Evolutionary conservation across 2,329 filamentous ascomycete species (phyloP), one percentile per base, ranked within the genome.

Genomic region (Trichoderma lentiforme): DNA sequence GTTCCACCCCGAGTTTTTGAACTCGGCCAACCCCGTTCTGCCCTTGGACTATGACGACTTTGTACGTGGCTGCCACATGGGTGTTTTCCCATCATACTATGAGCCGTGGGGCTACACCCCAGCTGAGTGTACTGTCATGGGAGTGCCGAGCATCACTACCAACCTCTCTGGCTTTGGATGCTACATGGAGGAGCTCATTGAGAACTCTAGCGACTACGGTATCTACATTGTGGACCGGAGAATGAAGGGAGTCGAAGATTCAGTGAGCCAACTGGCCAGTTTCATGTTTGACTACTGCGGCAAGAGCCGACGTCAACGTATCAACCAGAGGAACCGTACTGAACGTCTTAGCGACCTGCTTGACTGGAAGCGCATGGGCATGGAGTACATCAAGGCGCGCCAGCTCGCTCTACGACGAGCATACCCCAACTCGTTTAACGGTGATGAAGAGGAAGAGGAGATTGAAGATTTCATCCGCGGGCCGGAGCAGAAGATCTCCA

Each of bases 51-150:
- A 99, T 78, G 96, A 99, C 79, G 96, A 99, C 81, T 99, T 99
- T 80, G 96, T 99, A 58, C 93, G 96, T 70, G 96, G 96, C 75
- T 98, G 95, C 53, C 95, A 99, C 82, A 85, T 99, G 79, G 96
- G 96, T 78, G 90, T 99, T 71, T 99, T 99, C 84, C 88, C 95
- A 28, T 98, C 96, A 3, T 98, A 98, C 88, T 99, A 99, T 82
- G 96, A 99, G 84, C 96, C 96, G 9, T 99, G 96, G 96, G 96
- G 96, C 60, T 99, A 99, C 83, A 99, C 96, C 2, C 96, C 95
- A 0, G 95, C 96, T 67, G 96, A 98, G 82, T 99, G 96, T 83
- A 98, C 96, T 0, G 96, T 98, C 74, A 98, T 98, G 96, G 96
- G 96, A 77, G 95, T 99, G 53, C 96, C 96, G 57, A 97, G 94